These are phyloP conservation scores for Pyrrhoderma lamaoense DNA, from an alignment of 1,284 basidiomycete genomes.

Conservation along the genomic window DNA sequence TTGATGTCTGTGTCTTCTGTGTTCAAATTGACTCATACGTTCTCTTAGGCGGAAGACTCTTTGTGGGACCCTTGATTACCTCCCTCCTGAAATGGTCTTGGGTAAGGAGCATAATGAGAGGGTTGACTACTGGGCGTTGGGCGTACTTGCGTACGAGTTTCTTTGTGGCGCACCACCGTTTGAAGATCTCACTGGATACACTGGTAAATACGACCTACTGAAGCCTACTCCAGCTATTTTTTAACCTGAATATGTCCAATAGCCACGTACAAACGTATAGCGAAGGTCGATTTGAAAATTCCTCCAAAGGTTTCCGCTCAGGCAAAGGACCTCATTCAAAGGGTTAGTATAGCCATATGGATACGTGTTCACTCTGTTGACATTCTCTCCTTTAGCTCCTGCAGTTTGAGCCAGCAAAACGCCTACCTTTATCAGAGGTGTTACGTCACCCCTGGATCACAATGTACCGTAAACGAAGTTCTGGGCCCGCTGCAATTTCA, in stretches of 20 bases:
- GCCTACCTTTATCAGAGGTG: constrained; percentile 78
- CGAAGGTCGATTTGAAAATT: constrained; percentile 76
- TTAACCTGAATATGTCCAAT: background rate
- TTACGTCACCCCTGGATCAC: constrained; percentile 90
- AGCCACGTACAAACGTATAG: constrained; percentile 87
- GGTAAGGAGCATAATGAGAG: constrained; percentile 80
- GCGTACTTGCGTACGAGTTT: constrained; percentile 95
- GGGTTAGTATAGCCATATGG: constrained; percentile 31
- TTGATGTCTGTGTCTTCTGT: background rate
- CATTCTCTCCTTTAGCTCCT: constrained; percentile 57
- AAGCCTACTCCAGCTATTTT: background rate
- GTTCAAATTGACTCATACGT: background rate
- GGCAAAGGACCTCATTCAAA: constrained; percentile 59
- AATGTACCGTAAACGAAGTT: constrained; percentile 45
- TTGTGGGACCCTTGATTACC: constrained; percentile 94
- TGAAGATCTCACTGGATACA: constrained; percentile 75
- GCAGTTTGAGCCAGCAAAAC: constrained; percentile 77
- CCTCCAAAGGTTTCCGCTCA: constrained; percentile 58
- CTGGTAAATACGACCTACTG: constrained; percentile 62
- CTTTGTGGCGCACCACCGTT: constrained; percentile 90
- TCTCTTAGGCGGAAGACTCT: constrained; percentile 63
- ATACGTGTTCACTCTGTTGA: constrained; percentile 25
- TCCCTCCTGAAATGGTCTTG: constrained; percentile 99
- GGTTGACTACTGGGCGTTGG: constrained; percentile 96
- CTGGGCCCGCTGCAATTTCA: background rate